Evolutionary conservation across 2,329 filamentous ascomycete species (phyloP), one percentile per base, ranked within the genome.

Genomic region (Xenoacremonium recifei): DNA sequence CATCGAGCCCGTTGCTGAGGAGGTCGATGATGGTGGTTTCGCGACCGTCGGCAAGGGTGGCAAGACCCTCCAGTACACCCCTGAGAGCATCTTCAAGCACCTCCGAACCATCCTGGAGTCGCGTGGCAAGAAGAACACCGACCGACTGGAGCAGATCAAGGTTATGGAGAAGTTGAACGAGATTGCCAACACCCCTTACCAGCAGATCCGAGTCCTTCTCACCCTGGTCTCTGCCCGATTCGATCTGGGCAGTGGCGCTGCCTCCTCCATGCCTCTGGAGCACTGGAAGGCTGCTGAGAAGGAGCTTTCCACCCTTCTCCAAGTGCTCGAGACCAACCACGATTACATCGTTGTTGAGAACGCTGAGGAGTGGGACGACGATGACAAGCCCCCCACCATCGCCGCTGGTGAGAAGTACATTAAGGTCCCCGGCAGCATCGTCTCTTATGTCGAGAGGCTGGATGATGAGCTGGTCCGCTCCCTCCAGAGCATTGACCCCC

Each of bases 321-420:
- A 82, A 47, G 82, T 90, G 15, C 82, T 99, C 30, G 89, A 95
- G 66, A 69, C 78, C 47, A 89, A 89, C 71, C 76, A 77, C 47
- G 83, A 93, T 51, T 87, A 92, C 63, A 76, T 97, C 38, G 89
- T 99, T 35, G 76, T 93, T 18, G 93, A 99, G 71, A 84, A 81
- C 54, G 93, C 89, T 17, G 93, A 99, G 65, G 93, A 99, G 70
- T 97, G 93, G 93, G 93, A 99, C 56, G 93, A 99, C 60, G 95
- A 99, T 55, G 95, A 99, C 59, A 97, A 96, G 76, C 79, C 84
- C 30, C 93, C 93, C 12, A 76, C 77, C 21, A 75, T 92, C 54
- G 80, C 79, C 43, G 68, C 77, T 17, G 88, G 82, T 49, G 84
- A 96, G 66, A 86, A 81, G 65, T 80, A 92, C 63, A 87, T 96